Base-by-base conservation (phyloP, 2,329 filamentous ascomycete genomes). In the Aspergillus pseudonomiae region DNA sequence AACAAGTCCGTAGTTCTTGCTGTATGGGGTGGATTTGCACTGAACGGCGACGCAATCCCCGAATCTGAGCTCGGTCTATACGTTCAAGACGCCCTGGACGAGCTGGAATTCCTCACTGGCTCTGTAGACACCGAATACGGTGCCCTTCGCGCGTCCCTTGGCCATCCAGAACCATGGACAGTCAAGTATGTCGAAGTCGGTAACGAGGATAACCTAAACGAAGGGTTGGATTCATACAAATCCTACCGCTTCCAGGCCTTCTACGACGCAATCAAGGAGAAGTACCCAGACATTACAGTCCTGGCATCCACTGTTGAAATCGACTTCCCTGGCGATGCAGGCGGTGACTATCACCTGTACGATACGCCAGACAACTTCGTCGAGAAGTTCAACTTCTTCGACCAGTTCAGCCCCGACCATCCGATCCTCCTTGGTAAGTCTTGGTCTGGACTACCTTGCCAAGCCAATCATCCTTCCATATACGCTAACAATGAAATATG, bases 181-280 rank as follows among this genome's bases (percentile, higher is more conserved):
- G 80, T 91, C 56, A 79, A 83, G 12, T 88, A 85, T 68, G 85
- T 91, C 60, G 89, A 91, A 75, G 77, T 91, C 50, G 89, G 89
- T 63, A 91, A 91, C 72, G 89, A 91, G 72, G 89, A 91, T 68
- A 86, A 85, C 79, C 82, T 89, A 4, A 82, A 80, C 30, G 81
- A 81, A 4, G 84, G 82, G 0, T 80, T 84, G 5, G 83, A 80
- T 73, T 75, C 80, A 1, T 80, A 83, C 6, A 85, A 83, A 69
- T 80, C 82, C 57, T 82, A 85, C 63, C 84, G 88, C 4, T 89
- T 89, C 72, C 79, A 82, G 5, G 77, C 82, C 68, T 88, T 90
- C 75, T 81, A 88, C 65, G 74, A 87, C 45, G 88, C 87, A 19
- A 87, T 90, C 75, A 81, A 79, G 52, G 77, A 78, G 34, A 79